A percentile compares a stretch with the other conserved stretches of the same genome.
Conservation (phyloP, 2,329 filamentous ascomycete species). For the Aspergillus quadrilineatus region DNA sequence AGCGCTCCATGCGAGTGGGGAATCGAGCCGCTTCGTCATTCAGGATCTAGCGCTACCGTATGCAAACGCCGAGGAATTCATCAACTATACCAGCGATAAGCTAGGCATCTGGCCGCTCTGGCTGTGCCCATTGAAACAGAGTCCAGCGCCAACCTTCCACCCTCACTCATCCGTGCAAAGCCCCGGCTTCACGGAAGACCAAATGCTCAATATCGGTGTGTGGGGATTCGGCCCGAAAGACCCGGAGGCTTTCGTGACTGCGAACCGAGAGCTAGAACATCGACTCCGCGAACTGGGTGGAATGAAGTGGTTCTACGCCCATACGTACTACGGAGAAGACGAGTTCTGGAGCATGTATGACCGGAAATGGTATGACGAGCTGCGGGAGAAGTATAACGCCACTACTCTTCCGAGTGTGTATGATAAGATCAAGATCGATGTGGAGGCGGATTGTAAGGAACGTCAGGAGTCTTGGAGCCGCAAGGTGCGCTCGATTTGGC, state of each 20-base stretch:
- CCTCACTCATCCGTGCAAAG: constrained; percentile 27
- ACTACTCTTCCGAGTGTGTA: constrained; percentile 22
- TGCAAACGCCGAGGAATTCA: constrained; percentile 51
- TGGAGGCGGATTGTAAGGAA: constrained; percentile 12
- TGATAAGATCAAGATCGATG: constrained; percentile 23
- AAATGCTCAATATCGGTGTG: constrained; percentile 60
- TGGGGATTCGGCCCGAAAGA: constrained; percentile 71
- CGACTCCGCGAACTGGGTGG: constrained; percentile 69
- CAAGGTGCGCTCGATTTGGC: constrained; percentile 15
- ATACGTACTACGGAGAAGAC: constrained; percentile 73
- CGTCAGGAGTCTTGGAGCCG: constrained; percentile 17
- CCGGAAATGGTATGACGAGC: constrained; percentile 35
- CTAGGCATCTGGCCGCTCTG: constrained; percentile 58
- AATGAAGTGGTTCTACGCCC: constrained; percentile 84
- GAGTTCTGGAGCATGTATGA: constrained; percentile 49
- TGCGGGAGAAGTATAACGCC: constrained; percentile 43
- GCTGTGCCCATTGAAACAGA: constrained; percentile 57
- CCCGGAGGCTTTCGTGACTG: constrained; percentile 58
- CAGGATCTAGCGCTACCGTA: constrained; percentile 64
- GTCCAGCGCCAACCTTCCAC: constrained; percentile 19
- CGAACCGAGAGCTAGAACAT: constrained; percentile 70
- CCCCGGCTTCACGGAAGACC: constrained; percentile 13
- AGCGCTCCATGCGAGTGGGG: constrained; percentile 59
- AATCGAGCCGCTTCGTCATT: constrained; percentile 58
- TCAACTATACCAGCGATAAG: constrained; percentile 42